Base-by-base conservation (phyloP, 352 stramenopile genomes). In the Phytophthora citricola region DNA sequence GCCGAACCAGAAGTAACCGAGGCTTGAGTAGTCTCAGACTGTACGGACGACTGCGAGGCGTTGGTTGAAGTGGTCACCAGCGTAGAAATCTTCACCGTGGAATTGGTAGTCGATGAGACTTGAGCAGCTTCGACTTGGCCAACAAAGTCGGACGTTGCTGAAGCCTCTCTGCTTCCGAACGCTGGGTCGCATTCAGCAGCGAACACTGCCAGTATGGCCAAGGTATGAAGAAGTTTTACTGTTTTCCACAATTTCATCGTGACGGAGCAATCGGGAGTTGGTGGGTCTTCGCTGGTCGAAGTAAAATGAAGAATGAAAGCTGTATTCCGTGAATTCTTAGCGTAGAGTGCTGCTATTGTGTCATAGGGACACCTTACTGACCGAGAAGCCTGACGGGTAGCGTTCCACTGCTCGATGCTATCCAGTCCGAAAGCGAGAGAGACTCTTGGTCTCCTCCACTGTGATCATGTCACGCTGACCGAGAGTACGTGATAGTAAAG, bases 231-330 rank as follows among this genome's bases (percentile, higher is more conserved):
- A 22, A 68, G 17, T 32, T 51, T 59, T 38, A 38, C 32, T 17
- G 51, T 41, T 32, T 54, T 68, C 44, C 44, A 58, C 40, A 58
- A 10, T 12, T 61, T 57, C 64, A 72, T 68, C 6, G n/a, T 22
- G 22, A 26, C 12, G 14, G 34, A 43, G 17, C 17, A 34, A 24
- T 2, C 46, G 2, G 12, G 8, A 24, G n/a, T 9, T 11, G 46
- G 15, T 32, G 32, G 44, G 50, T 67, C 64, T 68, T 52, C 44
- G 63, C 22, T 57, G 43, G 27, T 57, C 41, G 49, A 71, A 64
- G 64, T 31, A 59, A 68, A 63, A 51, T 56, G 50, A 40, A 68
- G 38, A 68, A 72, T 72, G 64, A 56, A 52, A 36, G 31, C 31
- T 36, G 31, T 8, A 36, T 36, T 1, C 31, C 17, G 61, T 54